phyloP scores from a whole-genome alignment of 2,329 filamentous ascomycete species.

The Penicillium decumbens region DNA sequence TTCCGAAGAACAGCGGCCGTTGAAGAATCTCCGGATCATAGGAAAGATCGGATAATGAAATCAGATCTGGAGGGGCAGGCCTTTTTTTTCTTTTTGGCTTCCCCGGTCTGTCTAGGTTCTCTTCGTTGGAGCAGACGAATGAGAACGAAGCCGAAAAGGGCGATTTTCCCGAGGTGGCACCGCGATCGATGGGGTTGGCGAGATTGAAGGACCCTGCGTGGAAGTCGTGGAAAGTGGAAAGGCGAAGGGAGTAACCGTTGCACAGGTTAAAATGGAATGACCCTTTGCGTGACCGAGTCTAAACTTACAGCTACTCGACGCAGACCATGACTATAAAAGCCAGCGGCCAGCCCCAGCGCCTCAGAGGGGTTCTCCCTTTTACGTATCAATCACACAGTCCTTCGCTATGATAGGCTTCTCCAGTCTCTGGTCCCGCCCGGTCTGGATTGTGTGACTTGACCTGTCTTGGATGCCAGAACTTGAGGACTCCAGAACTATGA shows the following conservation, averaged over 20 bases:
- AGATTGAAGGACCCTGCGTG: conserved; percentile 20
- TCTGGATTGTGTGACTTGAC: conserved; percentile 20
- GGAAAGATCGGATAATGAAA: conserved; percentile 4
- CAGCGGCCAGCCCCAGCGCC: not conserved
- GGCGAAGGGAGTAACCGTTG: conserved; percentile 11
- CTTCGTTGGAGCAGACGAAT: conserved; percentile 8
- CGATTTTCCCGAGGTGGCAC: conserved; percentile 22
- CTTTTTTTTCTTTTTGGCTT: conserved; percentile 15
- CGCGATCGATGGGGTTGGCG: conserved; percentile 19
- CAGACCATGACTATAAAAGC: conserved; percentile 2
- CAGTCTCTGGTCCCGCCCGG: conserved; percentile 2
- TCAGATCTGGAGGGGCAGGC: conserved; percentile 5
- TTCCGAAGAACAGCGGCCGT: conserved; percentile 1
- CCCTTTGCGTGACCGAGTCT: not conserved
- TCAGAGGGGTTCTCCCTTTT: conserved; percentile 3
- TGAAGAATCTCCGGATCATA: not conserved
- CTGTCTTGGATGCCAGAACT: conserved; percentile 11
- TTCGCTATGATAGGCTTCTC: conserved; percentile 14
- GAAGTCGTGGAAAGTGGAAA: conserved; percentile 1
- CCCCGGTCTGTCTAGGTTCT: not conserved
- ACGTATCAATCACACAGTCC: conserved; percentile 15
- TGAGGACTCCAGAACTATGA: not conserved
- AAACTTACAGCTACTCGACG: not conserved
- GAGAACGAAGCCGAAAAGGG: conserved; percentile 5
- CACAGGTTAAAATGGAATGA: conserved; percentile 4